These are phyloP conservation scores for Hansenula lynferdii DNA, from an alignment of 1,139 yeast species.

Conservation along the genomic window DNA sequence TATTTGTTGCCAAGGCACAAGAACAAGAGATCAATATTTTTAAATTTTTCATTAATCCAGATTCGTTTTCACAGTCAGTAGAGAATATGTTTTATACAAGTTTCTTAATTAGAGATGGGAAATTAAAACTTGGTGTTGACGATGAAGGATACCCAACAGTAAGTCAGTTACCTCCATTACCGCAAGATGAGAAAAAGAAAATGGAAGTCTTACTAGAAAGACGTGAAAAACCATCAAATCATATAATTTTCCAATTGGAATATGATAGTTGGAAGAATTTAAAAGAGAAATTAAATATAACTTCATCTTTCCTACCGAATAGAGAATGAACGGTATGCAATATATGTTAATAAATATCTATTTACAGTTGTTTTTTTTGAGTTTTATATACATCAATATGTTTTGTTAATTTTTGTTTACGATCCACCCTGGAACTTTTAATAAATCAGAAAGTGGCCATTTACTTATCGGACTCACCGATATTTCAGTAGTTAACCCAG, in stretches of 20 bases:
- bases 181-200: conserved; percentile 22
- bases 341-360: background rate
- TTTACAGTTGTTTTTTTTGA: too few species aligned
- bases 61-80: conserved; percentile 70
- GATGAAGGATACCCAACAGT: conserved; percentile 47
- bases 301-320: conserved; percentile 47
- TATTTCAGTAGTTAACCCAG: conserved; percentile 42
- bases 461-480: conserved; percentile 56
- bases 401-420: too few species aligned
- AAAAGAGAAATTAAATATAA: conserved; percentile 45
- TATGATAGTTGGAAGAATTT: conserved; percentile 57
- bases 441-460: conserved; percentile 64
- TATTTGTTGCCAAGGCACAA: conserved; percentile 29
- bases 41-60: conserved; percentile 67
- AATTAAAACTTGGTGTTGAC: conserved; percentile 46
- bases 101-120: conserved; percentile 73
- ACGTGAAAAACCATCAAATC: conserved; percentile 35
- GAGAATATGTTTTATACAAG: conserved; percentile 83
- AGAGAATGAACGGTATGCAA: conserved; percentile 18
- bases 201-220: conserved; percentile 28
- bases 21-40: conserved; percentile 51
- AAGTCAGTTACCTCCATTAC: conserved; percentile 23
- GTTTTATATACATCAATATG: too few species aligned
- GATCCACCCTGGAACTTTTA: conserved; percentile 50
- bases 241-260: conserved; percentile 70